Base-by-base conservation (phyloP, 2,329 filamentous ascomycete species). In the Beauveria australis region DNA sequence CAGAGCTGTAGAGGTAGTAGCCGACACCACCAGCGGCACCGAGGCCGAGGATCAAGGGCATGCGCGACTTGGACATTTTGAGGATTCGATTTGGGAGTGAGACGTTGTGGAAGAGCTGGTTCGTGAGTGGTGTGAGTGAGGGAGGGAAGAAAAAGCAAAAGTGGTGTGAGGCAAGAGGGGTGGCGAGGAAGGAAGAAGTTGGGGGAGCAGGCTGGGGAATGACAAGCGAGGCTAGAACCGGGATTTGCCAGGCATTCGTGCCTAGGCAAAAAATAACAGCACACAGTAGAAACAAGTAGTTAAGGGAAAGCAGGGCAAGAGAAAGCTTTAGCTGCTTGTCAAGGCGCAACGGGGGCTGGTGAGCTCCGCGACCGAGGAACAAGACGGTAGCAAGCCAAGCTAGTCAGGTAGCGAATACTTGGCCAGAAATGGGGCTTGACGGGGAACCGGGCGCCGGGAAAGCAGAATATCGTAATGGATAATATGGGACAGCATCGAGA, bases 1-100 rank as follows among this genome's bases (percentile, higher is more conserved):
- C 93, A 18, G 92, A 89, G 56, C 77, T 81, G 81, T 96, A 99
- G 64, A 97, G 83, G 79, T 97, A 97, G 81, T 96, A 97, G 48
- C 89, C 91, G 62, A 86, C 78, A 65, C 86, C 88, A 68, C 83
- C 84, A 37, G 82, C 87, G 65, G 84, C 85, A 62, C 80, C 83
- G 66, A 85, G 75, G 67, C 87, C 88, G 67, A 88, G 70, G 67
- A 78, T 70, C 65, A 79, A 67, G 66, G 81, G 79, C 47, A 75
- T 67, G 66, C 75, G 75, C 54, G 79, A 79, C 63, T 71, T 73
- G 65, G 78, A 78, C 79, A 81, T 82, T 65, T 53, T 74, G 64
- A 66, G 9, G 26, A 16, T 22, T 56, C 63, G 54, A 56, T 30
- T 10, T 44, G 54, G 18, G 6, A 10, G n/a, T 51, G 55, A 52